phyloP scores from a whole-genome alignment of 345 rosid genomes.

The Sapria himalayana region DNA sequence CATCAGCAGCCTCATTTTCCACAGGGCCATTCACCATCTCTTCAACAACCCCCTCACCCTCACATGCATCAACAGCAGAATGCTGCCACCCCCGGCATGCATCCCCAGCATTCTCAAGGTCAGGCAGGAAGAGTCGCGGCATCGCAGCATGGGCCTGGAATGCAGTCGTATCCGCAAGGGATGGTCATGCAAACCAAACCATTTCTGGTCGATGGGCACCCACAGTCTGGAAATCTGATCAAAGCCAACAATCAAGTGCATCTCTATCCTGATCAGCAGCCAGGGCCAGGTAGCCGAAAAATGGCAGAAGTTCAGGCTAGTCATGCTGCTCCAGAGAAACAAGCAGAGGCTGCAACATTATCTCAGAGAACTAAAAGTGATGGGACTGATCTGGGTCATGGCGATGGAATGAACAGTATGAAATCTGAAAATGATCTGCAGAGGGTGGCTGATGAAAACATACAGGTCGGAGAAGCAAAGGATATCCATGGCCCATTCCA shows the following conservation, averaged over 20 bases:
- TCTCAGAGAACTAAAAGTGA: constrained; percentile 14
- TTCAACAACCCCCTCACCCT: constrained; percentile 14
- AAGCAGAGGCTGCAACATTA: constrained; percentile 11
- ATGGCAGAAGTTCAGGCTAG: no score
- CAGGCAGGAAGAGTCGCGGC: constrained; percentile 14
- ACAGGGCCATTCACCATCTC: constrained; percentile 15
- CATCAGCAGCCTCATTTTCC: constrained; percentile 23
- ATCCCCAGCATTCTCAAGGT: constrained; percentile 15
- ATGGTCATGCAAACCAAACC: constrained; percentile 13
- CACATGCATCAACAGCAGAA: constrained; percentile 24
- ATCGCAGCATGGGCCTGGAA: constrained; percentile 15
- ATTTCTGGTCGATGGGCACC: constrained; percentile 15
- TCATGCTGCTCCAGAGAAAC: no score
- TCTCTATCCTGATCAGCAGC: constrained; percentile 12
- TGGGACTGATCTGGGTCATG: constrained; percentile 10
- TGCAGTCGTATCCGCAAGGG: constrained; percentile 16
- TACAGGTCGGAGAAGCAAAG: constrained; percentile 13
- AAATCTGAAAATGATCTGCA: constrained; percentile 23
- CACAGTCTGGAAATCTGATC: constrained; percentile 10
- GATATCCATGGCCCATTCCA: constrained; percentile 6
- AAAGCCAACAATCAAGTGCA: constrained; percentile 13
- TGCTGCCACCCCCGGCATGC: constrained; percentile 12
- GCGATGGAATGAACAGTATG: constrained; percentile 10
- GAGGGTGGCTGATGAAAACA: constrained; percentile 8
- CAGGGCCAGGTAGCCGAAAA: constrained; percentile 11